A percentile compares a stretch with the other conserved stretches of the same genome.
These are phyloP conservation scores for Sporothrix sp. DNA, from an alignment of 2,329 filamentous ascomycete species.

Conservation along the genomic window DNA sequence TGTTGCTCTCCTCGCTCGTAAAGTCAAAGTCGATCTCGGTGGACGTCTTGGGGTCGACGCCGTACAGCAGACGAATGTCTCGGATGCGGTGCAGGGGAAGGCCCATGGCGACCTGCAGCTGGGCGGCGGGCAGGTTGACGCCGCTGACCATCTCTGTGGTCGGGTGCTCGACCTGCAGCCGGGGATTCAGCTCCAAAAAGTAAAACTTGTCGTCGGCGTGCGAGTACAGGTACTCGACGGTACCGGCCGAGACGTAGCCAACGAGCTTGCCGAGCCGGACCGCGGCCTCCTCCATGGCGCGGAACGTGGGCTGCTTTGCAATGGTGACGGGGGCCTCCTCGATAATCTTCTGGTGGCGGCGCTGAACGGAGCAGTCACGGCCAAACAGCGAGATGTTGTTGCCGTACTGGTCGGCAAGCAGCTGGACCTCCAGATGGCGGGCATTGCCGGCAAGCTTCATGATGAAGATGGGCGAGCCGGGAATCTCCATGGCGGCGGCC, in stretches of 20 bases:
- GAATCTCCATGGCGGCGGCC: conserved; percentile 93
- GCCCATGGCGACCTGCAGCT: conserved; percentile 99
- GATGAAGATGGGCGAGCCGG: conserved; percentile 98
- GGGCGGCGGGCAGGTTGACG: conserved; percentile 91
- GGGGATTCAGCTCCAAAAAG: conserved; percentile 96
- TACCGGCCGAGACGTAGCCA: conserved; percentile 97
- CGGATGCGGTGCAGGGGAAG: conserved; percentile 88
- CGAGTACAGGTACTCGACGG: conserved; percentile 97
- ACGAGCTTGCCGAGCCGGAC: conserved; percentile 89
- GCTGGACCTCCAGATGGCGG: conserved; percentile 91
- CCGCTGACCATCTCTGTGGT: conserved; percentile 99
- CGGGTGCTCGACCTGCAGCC: conserved; percentile 98
- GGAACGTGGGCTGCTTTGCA: conserved; percentile 80
- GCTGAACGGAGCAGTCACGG: conserved; percentile 96
- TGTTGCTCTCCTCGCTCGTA: conserved; percentile 69
- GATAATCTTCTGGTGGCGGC: conserved; percentile 98
- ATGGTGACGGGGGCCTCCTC: conserved; percentile 98
- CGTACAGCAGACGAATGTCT: conserved; percentile 93
- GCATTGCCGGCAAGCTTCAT: conserved; percentile 99
- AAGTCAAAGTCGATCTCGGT: conserved; percentile 96
- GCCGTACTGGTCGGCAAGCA: conserved; percentile 96
- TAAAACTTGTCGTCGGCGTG: conserved; percentile 98
- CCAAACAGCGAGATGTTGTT: conserved; percentile 99
- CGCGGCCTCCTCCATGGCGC: conserved; percentile 91
- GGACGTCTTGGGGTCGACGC: conserved; percentile 77